Base-by-base conservation (phyloP, 768 basidiomycete species). In the Cyathus striatus region DNA sequence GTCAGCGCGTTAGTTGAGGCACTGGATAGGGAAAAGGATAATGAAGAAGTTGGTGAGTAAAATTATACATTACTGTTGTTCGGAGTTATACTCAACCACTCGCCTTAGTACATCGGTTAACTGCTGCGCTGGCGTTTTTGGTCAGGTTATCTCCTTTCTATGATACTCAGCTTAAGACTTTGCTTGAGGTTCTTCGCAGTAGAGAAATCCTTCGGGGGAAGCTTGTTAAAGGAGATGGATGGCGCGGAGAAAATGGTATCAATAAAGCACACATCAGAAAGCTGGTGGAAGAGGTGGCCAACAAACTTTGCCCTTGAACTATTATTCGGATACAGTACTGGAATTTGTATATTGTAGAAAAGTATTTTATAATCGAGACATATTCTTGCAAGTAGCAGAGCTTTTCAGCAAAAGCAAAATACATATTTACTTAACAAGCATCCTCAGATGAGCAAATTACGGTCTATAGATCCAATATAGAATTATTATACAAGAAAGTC, bases 1-100 rank as follows among this genome's bases (percentile, higher is more conserved):
- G 68, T 83, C 2, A 88, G 84, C 53, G 94, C 88, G 1, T 55
- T 96, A n/a, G 58, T 93, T 0, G 89, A 91, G 59, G 88, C 86
- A 14, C 54, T 95, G 16, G 73, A 71, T 40, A 74, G 75, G 49
- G 91, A 95, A 64, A 74, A 66, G 48, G 63, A 68, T 42, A 87
- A 72, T 49, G 87, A 90, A 59, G 93, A 94, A 56, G 81, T 90
- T 52, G 82, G 91, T 87, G 43, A 63, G 89, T 41, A 20, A 36
- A 36, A n/a, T 32, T 47, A 49, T 33, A 37, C 37, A 14, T 21
- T 10, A 42, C 42, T 12, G 33, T 23, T 40, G 20, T 23, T 14
- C 32, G 39, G 35, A n/a, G 5, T 27, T 16, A 22, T 41, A 38
- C 16, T 34, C 36, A 23, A 40, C 40, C 43, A 35, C 45, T 47